Evolutionary conservation across 1,284 basidiomycete species (phyloP).

Genomic region (Papiliotrema terrestris): DNA sequence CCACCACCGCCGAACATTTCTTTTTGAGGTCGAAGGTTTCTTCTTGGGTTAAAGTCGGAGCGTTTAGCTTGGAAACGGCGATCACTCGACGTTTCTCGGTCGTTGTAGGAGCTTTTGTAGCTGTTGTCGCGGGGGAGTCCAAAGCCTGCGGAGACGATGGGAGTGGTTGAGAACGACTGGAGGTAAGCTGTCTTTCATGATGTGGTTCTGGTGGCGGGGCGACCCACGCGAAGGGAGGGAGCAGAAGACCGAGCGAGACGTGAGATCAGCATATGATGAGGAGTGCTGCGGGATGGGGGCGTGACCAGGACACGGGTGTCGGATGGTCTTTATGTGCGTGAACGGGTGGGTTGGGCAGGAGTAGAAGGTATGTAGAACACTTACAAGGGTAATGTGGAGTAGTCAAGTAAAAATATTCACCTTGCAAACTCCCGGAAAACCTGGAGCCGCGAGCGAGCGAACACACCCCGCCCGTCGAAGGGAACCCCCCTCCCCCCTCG

Average conservation of each 20-base stretch:
- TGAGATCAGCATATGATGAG: neutral
- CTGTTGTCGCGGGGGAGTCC: constrained; percentile 1
- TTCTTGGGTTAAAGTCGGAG: constrained; percentile 3
- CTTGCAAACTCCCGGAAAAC: no score
- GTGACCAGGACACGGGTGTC: no score
- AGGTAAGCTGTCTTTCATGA: no score
- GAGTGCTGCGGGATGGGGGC: neutral
- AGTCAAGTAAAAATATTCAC: neutral
- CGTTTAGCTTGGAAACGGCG: neutral
- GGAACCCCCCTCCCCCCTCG: neutral
- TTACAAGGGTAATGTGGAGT: neutral
- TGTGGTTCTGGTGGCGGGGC: no score
- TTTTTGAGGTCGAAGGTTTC: constrained; percentile 6
- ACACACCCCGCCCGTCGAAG: no score
- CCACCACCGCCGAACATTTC: constrained; percentile 36
- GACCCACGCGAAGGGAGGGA: neutral
- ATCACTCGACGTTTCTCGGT: constrained; percentile 8
- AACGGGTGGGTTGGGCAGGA: neutral
- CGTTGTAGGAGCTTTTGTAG: constrained; percentile 4
- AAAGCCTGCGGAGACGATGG: neutral
- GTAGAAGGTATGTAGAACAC: neutral
- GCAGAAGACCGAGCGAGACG: neutral
- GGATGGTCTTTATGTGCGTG: no score
- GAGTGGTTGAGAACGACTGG: constrained; percentile 1
- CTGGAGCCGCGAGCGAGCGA: neutral